These are phyloP conservation scores for Plantago ovata DNA, from an alignment of 257 asterid species.

Conservation along the genomic window DNA sequence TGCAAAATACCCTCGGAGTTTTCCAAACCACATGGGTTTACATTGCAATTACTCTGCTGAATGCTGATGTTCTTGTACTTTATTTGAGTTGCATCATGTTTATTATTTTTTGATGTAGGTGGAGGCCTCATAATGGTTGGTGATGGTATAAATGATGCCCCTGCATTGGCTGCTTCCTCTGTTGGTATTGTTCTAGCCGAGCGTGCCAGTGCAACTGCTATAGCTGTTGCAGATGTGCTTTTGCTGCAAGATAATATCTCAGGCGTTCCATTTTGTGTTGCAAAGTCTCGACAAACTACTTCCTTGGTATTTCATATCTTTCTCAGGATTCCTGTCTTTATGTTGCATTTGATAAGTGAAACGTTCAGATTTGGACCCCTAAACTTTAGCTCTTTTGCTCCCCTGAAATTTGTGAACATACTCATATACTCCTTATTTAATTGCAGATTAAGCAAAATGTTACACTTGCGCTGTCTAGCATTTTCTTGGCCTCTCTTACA, in stretches of 20 bases:
- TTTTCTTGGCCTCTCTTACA: slow-evolving; percentile 86
- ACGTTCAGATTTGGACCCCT: no score
- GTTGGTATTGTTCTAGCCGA: slow-evolving; percentile 94
- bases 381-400: no score
- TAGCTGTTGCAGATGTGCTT: slow-evolving; percentile 93
- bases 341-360: background rate
- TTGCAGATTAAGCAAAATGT: slow-evolving; percentile 90
- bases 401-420: no score
- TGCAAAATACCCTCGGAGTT: background rate
- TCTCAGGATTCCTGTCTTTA: background rate
- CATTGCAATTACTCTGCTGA: background rate
- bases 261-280: slow-evolving; percentile 85
- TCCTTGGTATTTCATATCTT: slow-evolving; percentile 56
- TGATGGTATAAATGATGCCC: slow-evolving; percentile 98
- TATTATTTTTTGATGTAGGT: slow-evolving; percentile 29
- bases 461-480: slow-evolving; percentile 84
- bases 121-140: slow-evolving; percentile 99
- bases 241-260: slow-evolving; percentile 91
- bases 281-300: slow-evolving; percentile 84
- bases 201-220: slow-evolving; percentile 97
- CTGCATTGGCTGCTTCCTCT: slow-evolving; percentile 96
- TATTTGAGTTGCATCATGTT: background rate
- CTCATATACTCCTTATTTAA: background rate
- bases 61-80: background rate
- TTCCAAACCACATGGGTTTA: background rate